Conservation (phyloP, 2,329 filamentous ascomycete species). For the Colletotrichum sidae region DNA sequence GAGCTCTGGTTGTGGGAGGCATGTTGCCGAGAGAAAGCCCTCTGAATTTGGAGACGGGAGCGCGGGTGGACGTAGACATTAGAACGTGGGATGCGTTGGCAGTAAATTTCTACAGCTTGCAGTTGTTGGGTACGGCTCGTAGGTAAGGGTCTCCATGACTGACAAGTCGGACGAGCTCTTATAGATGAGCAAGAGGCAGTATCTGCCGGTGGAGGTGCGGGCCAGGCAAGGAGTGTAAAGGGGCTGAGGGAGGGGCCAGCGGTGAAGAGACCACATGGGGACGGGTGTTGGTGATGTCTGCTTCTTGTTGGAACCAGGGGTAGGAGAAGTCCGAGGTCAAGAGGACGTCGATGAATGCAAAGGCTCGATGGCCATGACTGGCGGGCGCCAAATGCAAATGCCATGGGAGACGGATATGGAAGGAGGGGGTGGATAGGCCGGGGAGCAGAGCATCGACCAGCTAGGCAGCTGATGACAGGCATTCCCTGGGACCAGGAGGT, state of each 20-base stretch:
- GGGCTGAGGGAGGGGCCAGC: slow-evolving; percentile 23
- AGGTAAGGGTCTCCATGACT: slow-evolving; percentile 24
- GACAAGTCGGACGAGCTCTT: slow-evolving; percentile 29
- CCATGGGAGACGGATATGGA: slow-evolving; percentile 14
- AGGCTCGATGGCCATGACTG: slow-evolving; percentile 15
- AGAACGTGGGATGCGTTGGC: slow-evolving; percentile 7
- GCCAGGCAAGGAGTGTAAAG: too few relatives aligned
- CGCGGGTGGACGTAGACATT: slow-evolving; percentile 45
- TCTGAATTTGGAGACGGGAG: slow-evolving; percentile 50
- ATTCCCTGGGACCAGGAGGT: slow-evolving; percentile 20
- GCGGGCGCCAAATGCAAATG: slow-evolving; percentile 9
- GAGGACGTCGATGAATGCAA: background rate
- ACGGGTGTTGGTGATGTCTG: slow-evolving; percentile 23
- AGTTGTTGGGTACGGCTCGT: slow-evolving; percentile 16
- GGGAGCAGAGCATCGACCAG: slow-evolving; percentile 3
- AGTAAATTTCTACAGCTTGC: slow-evolving; percentile 19
- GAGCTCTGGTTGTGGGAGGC: slow-evolving; percentile 49
- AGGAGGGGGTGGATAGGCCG: slow-evolving; percentile 9
- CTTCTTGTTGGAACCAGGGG: slow-evolving; percentile 26
- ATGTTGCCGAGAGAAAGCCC: slow-evolving; percentile 56
- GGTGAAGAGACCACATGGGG: slow-evolving; percentile 19
- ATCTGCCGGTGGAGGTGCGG: slow-evolving; percentile 11
- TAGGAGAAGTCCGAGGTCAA: background rate
- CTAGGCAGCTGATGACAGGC: slow-evolving; percentile 17
- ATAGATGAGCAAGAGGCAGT: slow-evolving; percentile 17